Evolutionary conservation across 2,329 filamentous ascomycete species (phyloP), one percentile per base, ranked within the genome.

Genomic region (Pyricularia pennisetigena): DNA sequence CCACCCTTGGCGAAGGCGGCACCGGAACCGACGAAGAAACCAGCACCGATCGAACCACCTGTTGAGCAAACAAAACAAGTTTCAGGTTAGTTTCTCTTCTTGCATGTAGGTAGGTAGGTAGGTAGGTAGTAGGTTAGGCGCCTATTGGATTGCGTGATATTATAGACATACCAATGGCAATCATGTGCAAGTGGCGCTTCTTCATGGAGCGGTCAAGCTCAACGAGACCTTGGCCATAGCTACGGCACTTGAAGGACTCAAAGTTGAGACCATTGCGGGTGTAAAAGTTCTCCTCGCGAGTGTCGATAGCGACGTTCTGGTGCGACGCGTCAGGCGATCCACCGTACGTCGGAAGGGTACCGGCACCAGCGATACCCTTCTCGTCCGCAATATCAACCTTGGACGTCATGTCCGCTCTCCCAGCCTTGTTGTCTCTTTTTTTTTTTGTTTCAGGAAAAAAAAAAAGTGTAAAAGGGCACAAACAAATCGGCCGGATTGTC

Each of bases 21-120:
- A 72, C 85, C 85, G 49, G 85, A 86, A 72, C 85, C 85, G 74
- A 87, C 85, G 75, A 87, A 88, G 79, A 88, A 86, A 78, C 85
- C 85, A 74, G 85, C 85, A 75, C 85, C 85, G 68, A 88, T 88
- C 35, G 85, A 86, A 69, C 85, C 85, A 74, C 85, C 67, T 68
- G 12, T n/a, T 26, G 1, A n/a, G 20, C 41, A 20, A 10, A n/a
- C n/a, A n/a, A 54, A n/a, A n/a, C 2, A n/a, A 32, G 9, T n/a
- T 54, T 5, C 12, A 49, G 41, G 41, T 49, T n/a, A 49, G 41
- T 14, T 14, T 35, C 2, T 35, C 32, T 35, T 10, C 12, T 14
- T 35, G 10, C 2, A 35, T 2, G 1, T 35, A 35, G 2, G n/a
- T n/a, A n/a, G n/a, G n/a, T n/a, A n/a, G n/a, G n/a, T n/a, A n/a